A percentile compares a stretch with the other conserved stretches of the same genome.
These are phyloP conservation scores for Teratosphaeria nubilosa DNA, from an alignment of 2,329 filamentous ascomycete genomes.

Conservation along the genomic window DNA sequence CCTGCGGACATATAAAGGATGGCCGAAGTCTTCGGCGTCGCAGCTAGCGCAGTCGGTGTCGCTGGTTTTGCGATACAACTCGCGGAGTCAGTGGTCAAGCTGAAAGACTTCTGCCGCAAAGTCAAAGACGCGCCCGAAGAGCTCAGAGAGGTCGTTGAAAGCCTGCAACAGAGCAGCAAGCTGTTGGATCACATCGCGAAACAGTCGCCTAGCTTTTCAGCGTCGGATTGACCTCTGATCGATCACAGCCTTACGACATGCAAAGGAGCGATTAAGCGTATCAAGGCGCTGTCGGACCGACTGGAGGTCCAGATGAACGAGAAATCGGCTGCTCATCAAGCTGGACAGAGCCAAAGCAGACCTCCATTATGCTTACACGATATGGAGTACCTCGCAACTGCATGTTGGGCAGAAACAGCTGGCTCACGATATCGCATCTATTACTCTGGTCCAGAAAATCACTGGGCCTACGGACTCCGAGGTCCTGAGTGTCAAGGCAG, in stretches of 20 bases:
- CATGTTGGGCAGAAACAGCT: background rate
- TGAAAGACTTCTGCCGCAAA: background rate
- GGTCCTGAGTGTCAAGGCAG: background rate
- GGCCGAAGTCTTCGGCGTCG: conserved; percentile 1
- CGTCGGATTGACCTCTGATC: background rate
- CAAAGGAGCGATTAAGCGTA: background rate
- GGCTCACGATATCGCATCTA: background rate
- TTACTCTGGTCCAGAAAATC: background rate
- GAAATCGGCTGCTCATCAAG: background rate
- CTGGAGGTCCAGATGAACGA: background rate
- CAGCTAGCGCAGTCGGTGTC: background rate
- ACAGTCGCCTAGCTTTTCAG: background rate
- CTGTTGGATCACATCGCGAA: background rate
- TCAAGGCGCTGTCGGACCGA: background rate
- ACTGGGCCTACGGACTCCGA: background rate
- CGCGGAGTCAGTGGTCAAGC: background rate
- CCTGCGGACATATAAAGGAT: background rate
- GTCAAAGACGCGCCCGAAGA: background rate
- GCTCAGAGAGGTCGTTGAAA: background rate
- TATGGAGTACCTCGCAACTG: background rate
- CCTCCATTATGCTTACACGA: background rate
- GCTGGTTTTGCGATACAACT: background rate
- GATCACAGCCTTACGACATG: background rate
- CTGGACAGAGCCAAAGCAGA: background rate
- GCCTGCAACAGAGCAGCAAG: background rate